Percentiles rank a stretch among this genome's conserved stretches.
Evolutionary conservation across 805 yeast genomes (phyloP).

Genomic region (Candida berthetii): DNA sequence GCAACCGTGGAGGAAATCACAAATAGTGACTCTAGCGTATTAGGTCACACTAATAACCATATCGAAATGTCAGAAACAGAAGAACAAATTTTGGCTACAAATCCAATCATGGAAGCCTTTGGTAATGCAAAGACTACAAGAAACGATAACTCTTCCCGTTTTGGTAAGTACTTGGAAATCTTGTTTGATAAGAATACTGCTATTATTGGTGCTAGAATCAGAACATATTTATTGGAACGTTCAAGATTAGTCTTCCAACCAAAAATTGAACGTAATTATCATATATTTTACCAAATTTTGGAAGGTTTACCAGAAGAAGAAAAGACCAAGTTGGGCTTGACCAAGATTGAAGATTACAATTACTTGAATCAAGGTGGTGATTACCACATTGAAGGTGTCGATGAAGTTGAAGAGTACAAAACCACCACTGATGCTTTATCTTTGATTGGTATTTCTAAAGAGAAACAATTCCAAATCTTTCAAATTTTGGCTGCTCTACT

Average conservation of each 20-base stretch:
- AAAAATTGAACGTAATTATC: constrained; percentile 84
- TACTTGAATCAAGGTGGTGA: constrained; percentile 90
- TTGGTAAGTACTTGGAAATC: constrained; percentile 93
- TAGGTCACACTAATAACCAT: constrained; percentile 33
- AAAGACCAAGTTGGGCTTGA: constrained; percentile 53
- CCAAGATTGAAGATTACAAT: constrained; percentile 60
- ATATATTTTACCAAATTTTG: constrained; percentile 85
- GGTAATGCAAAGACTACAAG: constrained; percentile 98
- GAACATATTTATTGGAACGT: constrained; percentile 90
- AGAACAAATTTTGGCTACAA: constrained; percentile 91
- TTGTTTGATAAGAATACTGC: constrained; percentile 68
- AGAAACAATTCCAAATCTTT: constrained; percentile 63
- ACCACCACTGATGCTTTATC: constrained; percentile 72
- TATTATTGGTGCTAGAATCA: constrained; percentile 89
- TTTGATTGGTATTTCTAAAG: constrained; percentile 65
- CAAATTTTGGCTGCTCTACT: constrained; percentile 80
- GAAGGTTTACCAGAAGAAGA: constrained; percentile 57
- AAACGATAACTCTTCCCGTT: constrained; percentile 95
- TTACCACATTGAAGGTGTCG: constrained; percentile 64
- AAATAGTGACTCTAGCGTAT: constrained; percentile 20
- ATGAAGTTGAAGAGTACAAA: constrained; percentile 73
- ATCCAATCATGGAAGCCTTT: constrained; percentile 96
- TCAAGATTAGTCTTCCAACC: constrained; percentile 95
- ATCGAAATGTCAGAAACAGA: constrained; percentile 84
- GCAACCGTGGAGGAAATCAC: constrained; percentile 76